Evolutionary conservation across 495 filamentous ascomycete genomes (phyloP), one percentile per base, ranked within the genome.

Genomic region (Neurospora sp.): DNA sequence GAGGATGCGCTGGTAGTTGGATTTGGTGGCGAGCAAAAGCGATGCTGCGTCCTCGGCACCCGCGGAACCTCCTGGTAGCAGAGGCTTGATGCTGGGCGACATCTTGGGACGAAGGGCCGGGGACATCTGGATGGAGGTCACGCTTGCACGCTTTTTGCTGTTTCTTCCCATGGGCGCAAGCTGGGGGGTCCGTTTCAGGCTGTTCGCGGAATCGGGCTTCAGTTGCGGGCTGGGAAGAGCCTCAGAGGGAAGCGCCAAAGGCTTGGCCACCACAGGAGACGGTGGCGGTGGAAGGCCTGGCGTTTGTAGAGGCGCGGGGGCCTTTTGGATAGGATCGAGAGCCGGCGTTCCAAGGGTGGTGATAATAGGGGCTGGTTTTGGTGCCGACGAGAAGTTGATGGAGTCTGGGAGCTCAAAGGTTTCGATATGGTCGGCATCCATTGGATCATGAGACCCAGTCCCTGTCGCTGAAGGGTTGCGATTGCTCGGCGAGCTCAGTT

Each of bases 1-100:
- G 38, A 99, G 83, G 72, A 99, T 96, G 78, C 97, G 96, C 80
- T 99, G 96, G 79, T 99, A 99, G 80, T 99, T 99, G 23, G 94
- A 97, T 79, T 98, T 98, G 40, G 92, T 92, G 12, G 95, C 93
- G 31, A 99, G 86, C 66, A 98, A 87, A 35, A 95, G 89, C 18
- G 95, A 94, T 18, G 95, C 93, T 1, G 92, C 89, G 75, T 96
- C 86, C 69, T 89, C 88, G 35, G 79, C 82, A 18, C 85, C 79
- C 23, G 82, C 76, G 3, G 54, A 31, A 4, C 84, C 88, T 69
- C 93, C 92, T 9, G 93, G 93, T 69, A 98, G 86, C 35, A 97
- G 79, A 7, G 96, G 96, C 78, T 97, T 96, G 78, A 99, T 97
- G 79, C 88, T 95, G 6, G 96, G 96, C 20, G 94, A 97, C 72